These are phyloP conservation scores for Suillus paluster DNA, from an alignment of 768 basidiomycete species.

Conservation along the genomic window DNA sequence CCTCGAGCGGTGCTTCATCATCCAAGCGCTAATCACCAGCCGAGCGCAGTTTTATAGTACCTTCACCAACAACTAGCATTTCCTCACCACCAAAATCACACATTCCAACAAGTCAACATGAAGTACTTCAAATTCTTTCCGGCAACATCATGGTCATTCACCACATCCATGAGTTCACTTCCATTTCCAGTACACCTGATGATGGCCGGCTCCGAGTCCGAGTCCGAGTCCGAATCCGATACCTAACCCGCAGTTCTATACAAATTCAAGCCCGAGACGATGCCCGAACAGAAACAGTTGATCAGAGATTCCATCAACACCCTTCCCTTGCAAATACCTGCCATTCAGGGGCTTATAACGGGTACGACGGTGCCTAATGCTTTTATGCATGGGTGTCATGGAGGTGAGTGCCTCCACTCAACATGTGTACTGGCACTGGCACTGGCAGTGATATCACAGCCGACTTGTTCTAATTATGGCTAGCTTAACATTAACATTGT, in stretches of 20 bases:
- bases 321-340: conserved; percentile 4
- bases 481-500: no score
- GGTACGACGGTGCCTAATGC: conserved; percentile 5
- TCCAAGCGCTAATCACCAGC: no score
- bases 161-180: no score
- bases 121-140: no score
- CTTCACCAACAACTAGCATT: no score
- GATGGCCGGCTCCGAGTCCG: no score
- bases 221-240: no score
- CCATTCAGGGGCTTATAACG: neutral
- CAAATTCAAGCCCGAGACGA: neutral
- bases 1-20: conserved; percentile 19
- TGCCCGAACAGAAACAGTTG: neutral
- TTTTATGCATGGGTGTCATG: neutral
- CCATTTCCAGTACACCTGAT: no score
- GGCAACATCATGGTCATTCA: no score
- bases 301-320: neutral
- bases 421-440: neutral
- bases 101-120: no score
- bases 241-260: neutral
- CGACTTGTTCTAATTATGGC: neutral
- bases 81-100: no score
- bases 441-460: neutral
- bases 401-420: neutral
- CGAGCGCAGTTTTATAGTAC: no score